Evolutionary conservation across 495 filamentous ascomycete genomes (phyloP), one percentile per base, ranked within the genome.

Genomic region (Aspergillus campestris): DNA sequence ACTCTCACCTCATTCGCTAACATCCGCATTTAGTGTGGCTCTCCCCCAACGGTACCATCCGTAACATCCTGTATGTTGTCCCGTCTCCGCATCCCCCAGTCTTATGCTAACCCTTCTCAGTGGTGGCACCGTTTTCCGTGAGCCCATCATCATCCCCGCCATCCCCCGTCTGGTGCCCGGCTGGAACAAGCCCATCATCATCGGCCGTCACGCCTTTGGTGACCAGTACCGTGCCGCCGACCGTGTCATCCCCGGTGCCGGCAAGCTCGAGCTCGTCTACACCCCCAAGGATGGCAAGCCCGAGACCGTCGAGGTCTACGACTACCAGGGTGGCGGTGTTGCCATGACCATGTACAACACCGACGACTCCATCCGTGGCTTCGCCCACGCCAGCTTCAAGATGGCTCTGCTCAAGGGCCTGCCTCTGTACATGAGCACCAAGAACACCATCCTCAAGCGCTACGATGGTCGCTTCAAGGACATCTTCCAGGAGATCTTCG

Each of bases 401-500:
- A 77, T 94, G 50, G 92, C 92, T 13, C 68, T 98, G 29, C 73
- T 78, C 64, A 94, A 95, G 79, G 71, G 70, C 47, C 69, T 95
- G 35, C 92, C 92, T 12, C 71, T 98, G 55, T 98, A 97, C 71
- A 89, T 97, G 89, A 92, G 86, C 78, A 98, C 92, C 64, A 98
- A 98, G 82, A 96, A 97, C 73, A 98, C 92, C 49, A 98, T 98
- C 59, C 70, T 98, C 53, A 98, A 98, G 83, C 87, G 87, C 65
- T 98, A 98, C 70, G 92, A 98, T 60, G 92, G 92, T 29, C 78
- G 84, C 52, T 98, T 98, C 79, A 96, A 95, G 82, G 92, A 98
- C 54, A 92, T 98, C 71, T 98, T 98, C 81, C 86, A 98, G 79
- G 86, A 94, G 59, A 79, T 97, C 51, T 98, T 87, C 69, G 87